Evolutionary conservation across 78 protist genomes (phyloP).

Genomic region (slime mould (Dictyostelium discoideum)): DNA sequence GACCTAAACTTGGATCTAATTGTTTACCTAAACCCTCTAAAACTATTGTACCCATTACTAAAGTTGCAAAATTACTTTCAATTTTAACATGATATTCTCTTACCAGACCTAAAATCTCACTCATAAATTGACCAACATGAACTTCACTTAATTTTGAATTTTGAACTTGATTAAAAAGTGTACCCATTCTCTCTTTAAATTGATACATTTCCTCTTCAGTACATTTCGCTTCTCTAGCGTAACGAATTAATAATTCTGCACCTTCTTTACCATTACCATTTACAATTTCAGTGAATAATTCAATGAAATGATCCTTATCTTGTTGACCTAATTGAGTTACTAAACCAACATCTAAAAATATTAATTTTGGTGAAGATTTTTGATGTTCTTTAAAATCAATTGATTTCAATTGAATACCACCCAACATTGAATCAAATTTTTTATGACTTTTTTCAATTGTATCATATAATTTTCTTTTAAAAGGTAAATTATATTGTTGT

Average conservation of each 20-base stretch:
- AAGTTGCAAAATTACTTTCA: slow-evolving; percentile 79
- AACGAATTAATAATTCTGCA: slow-evolving; percentile 64
- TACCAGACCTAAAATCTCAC: slow-evolving; percentile 29
- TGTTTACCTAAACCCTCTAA: slow-evolving; percentile 84
- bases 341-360: slow-evolving; percentile 79
- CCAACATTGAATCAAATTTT: background rate
- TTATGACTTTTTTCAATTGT: background rate
- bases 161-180: slow-evolving; percentile 46
- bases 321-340: slow-evolving; percentile 46
- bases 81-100: slow-evolving; percentile 76
- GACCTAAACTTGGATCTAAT: slow-evolving; percentile 74
- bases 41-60: slow-evolving; percentile 79
- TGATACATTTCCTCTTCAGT: slow-evolving; percentile 45
- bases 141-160: slow-evolving; percentile 40
- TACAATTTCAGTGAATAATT: slow-evolving; percentile 65
- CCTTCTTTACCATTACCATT: slow-evolving; percentile 82
- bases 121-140: slow-evolving; percentile 78
- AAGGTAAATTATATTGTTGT: background rate
- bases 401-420: background rate
- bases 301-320: slow-evolving; percentile 67
- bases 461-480: background rate
- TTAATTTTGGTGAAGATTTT: slow-evolving; percentile 23
- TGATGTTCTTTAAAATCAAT: background rate
- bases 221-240: slow-evolving; percentile 82
- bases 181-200: slow-evolving; percentile 66